Conservation (phyloP, 2,329 filamentous ascomycete genomes). For the Exophiala spinifera region DNA sequence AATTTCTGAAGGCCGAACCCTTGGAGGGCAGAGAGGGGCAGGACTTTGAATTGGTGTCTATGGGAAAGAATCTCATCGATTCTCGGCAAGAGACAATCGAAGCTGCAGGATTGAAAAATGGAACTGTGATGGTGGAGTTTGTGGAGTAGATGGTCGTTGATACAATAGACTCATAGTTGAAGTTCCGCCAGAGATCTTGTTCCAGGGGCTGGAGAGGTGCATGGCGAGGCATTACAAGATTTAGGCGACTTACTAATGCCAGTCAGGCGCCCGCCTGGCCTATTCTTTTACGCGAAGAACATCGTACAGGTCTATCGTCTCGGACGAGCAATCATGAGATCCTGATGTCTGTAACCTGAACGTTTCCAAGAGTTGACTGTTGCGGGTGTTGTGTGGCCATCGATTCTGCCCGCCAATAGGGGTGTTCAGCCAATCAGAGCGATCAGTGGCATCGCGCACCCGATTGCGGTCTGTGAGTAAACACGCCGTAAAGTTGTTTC, state of each 20-base stretch:
- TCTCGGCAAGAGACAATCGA: conserved; percentile 70
- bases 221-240: conserved; percentile 12
- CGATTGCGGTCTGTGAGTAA: conserved; percentile 7
- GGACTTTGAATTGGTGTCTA: conserved; percentile 81
- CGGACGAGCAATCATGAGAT: no score
- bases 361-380: background rate
- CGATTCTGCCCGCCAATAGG: background rate
- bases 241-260: background rate
- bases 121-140: conserved; percentile 93
- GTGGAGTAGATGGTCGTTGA: conserved; percentile 46
- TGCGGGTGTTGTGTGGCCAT: background rate
- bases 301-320: no score
- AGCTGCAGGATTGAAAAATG: conserved; percentile 83
- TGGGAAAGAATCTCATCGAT: conserved; percentile 83
- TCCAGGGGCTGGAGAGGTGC: background rate
- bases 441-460: background rate
- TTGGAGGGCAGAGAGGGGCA: conserved; percentile 74
- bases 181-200: background rate
- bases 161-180: no score
- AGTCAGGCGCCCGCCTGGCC: background rate
- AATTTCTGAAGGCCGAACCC: conserved; percentile 91
- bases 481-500: conserved; percentile 14
- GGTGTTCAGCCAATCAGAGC: conserved; percentile 11
- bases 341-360: no score
- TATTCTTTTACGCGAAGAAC: background rate